phyloP scores from a whole-genome alignment of 257 asterid species.

The Coffea eugenioides region DNA sequence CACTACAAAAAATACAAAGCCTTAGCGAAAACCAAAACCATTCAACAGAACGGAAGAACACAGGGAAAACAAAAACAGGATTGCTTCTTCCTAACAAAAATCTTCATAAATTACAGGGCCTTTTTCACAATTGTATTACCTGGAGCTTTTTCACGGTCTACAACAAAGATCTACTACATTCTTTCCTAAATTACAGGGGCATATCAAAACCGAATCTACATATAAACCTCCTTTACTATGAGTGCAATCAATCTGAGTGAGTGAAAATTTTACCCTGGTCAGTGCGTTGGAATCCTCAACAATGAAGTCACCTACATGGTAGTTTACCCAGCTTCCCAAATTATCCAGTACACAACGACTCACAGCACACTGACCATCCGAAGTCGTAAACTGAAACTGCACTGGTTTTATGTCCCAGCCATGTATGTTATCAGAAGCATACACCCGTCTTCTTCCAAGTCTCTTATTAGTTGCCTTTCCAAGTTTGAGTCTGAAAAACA shows the following conservation, averaged over 20 bases:
- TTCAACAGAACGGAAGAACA: constrained; percentile 5
- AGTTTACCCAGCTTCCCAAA: constrained; percentile 65
- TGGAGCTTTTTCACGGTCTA: not conserved
- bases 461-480: constrained; percentile 52
- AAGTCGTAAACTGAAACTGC: constrained; percentile 53
- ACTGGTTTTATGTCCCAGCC: constrained; percentile 86
- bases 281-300: constrained; percentile 35
- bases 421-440: constrained; percentile 52
- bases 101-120: no score
- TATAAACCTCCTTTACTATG: constrained; percentile 87
- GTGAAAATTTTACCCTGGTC: constrained; percentile 53
- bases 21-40: constrained; percentile 12
- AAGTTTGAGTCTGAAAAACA: constrained; percentile 72
- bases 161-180: constrained; percentile 7
- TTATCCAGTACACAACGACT: constrained; percentile 44
- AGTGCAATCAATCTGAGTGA: constrained; percentile 85
- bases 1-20: constrained; percentile 15
- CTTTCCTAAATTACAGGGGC: constrained; percentile 55
- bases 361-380: constrained; percentile 46
- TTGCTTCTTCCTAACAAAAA: constrained; percentile 12
- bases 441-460: constrained; percentile 53
- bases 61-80: not conserved
- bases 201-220: constrained; percentile 68
- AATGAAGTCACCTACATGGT: constrained; percentile 70
- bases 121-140: not conserved